Conservation (phyloP, 352 stramenopile species). For the Phytophthora nicotianae region DNA sequence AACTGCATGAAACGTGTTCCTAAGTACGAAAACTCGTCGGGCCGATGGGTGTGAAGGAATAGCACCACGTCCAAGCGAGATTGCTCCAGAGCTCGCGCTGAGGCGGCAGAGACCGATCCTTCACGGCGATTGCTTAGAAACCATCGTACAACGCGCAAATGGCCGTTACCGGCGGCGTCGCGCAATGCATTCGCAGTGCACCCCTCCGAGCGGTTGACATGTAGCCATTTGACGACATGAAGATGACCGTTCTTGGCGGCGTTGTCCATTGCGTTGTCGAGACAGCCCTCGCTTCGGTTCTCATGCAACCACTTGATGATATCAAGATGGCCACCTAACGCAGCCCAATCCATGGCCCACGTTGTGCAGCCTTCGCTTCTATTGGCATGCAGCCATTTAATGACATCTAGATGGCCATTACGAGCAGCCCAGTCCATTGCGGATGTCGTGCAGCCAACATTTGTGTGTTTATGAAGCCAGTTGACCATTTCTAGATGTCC, state of each 20-base stretch:
- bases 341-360: slow-evolving; percentile 28
- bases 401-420: slow-evolving; percentile 12
- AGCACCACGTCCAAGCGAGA: slow-evolving; percentile 26
- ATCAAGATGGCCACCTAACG: slow-evolving; percentile 18
- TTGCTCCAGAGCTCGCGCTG: slow-evolving; percentile 14
- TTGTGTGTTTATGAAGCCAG: slow-evolving; percentile 28
- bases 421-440: slow-evolving; percentile 17
- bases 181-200: slow-evolving; percentile 14
- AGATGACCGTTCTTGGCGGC: slow-evolving; percentile 33
- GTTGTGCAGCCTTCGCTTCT: slow-evolving; percentile 20
- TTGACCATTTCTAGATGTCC: slow-evolving; percentile 18
- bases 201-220: slow-evolving; percentile 15
- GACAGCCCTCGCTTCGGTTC: slow-evolving; percentile 28
- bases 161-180: slow-evolving; percentile 23
- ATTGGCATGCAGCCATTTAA: slow-evolving; percentile 24
- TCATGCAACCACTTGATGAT: slow-evolving; percentile 22
- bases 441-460: slow-evolving; percentile 20
- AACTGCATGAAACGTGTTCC: slow-evolving; percentile 10
- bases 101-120: slow-evolving; percentile 7
- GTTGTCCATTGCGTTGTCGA: slow-evolving; percentile 32
- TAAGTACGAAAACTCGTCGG: slow-evolving; percentile 12
- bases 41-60: slow-evolving; percentile 12
- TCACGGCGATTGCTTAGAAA: slow-evolving; percentile 14
- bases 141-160: slow-evolving; percentile 21
- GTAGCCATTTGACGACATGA: slow-evolving; percentile 28